phyloP scores from a whole-genome alignment of 2,329 filamentous ascomycete genomes.

The Aspergillus costaricaensis region DNA sequence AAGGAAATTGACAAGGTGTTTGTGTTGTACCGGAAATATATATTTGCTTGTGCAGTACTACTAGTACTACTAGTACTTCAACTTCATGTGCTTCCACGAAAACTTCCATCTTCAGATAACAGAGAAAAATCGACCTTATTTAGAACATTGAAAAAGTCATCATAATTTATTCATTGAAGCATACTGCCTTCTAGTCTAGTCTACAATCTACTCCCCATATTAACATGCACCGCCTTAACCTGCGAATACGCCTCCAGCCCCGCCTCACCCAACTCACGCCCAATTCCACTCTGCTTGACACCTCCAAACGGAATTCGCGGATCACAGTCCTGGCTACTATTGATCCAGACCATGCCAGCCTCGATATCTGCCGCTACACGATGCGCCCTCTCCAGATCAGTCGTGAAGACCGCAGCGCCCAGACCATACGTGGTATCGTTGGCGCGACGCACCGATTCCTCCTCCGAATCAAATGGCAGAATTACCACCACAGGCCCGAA shows the following conservation, averaged over 20 bases:
- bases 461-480: conserved; percentile 41
- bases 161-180: not conserved
- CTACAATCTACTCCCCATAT: conserved; percentile 38
- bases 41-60: no score
- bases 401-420: conserved; percentile 46
- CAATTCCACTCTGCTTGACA: conserved; percentile 53
- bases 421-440: conserved; percentile 48
- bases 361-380: conserved; percentile 47
- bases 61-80: no score
- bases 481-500: conserved; percentile 49
- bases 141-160: not conserved
- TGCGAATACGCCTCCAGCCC: conserved; percentile 45
- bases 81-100: no score
- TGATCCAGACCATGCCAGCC: conserved; percentile 51
- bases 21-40: no score
- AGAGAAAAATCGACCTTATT: no score
- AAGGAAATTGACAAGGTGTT: no score
- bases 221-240: conserved; percentile 45
- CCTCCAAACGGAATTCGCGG: conserved; percentile 46
- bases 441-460: conserved; percentile 41
- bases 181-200: not conserved
- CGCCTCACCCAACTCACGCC: conserved; percentile 50
- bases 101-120: no score
- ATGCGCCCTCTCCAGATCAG: conserved; percentile 44
- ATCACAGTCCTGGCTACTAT: conserved; percentile 47